A percentile compares a stretch with the other conserved stretches of the same genome.
phyloP scores from a whole-genome alignment of 1,284 basidiomycete genomes.

The Coniophora puteana region DNA sequence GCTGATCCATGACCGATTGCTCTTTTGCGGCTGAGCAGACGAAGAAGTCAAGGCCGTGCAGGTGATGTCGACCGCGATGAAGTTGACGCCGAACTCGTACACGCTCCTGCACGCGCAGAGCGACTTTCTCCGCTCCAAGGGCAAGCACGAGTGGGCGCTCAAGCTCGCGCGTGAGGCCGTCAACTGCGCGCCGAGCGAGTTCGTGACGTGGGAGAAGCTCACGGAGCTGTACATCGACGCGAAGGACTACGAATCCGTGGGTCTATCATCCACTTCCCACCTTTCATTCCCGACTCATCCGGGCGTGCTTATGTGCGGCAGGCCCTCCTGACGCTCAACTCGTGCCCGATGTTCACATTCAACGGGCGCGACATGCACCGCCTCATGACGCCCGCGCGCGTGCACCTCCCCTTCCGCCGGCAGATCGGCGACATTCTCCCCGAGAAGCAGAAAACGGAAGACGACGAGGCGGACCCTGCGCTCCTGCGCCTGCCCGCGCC shows the following conservation, averaged over 20 bases:
- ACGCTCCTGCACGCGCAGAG: conserved; percentile 93
- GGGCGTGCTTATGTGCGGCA: conserved; percentile 17
- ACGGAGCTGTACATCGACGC: conserved; percentile 94
- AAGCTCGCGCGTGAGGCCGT: conserved; percentile 93
- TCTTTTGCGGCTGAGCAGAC: conserved; percentile 45
- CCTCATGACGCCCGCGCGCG: conserved; percentile 76
- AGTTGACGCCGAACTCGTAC: conserved; percentile 87
- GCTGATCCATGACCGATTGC: background rate
- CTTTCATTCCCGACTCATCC: background rate
- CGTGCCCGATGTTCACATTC: conserved; percentile 99
- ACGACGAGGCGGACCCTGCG: conserved; percentile 95
- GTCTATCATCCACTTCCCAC: too few species aligned
- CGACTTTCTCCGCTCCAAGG: conserved; percentile 89
- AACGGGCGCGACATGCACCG: conserved; percentile 95
- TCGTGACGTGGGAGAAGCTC: conserved; percentile 97
- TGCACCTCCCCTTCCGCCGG: conserved; percentile 85
- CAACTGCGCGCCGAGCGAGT: conserved; percentile 97
- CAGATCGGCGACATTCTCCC: conserved; percentile 83
- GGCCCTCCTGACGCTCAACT: conserved; percentile 94
- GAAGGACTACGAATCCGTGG: conserved; percentile 78
- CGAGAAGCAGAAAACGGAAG: conserved; percentile 68
- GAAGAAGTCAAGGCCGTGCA: conserved; percentile 98
- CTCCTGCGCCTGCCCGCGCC: conserved; percentile 92
- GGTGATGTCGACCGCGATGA: conserved; percentile 85
- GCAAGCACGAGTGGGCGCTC: conserved; percentile 85